Evolutionary conservation across 2,329 filamentous ascomycete genomes (phyloP).

Genomic region (Arthrobotrys musiformis): DNA sequence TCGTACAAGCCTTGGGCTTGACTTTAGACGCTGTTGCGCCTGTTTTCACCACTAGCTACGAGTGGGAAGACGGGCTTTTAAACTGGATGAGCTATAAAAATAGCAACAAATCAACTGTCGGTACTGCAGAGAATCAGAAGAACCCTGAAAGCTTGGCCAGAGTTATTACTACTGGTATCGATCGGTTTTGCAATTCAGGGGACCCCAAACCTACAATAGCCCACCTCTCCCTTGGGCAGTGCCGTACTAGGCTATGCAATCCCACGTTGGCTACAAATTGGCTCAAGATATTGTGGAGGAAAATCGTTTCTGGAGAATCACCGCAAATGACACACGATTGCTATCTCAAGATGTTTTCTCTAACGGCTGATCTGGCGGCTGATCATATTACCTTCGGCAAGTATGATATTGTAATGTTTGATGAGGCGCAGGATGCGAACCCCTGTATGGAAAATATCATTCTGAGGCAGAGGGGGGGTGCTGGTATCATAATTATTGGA

Average conservation of each 20-base stretch:
- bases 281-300: constrained; percentile 50
- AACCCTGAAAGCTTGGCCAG: constrained; percentile 45
- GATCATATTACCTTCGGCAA: constrained; percentile 55
- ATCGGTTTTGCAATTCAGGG: constrained; percentile 46
- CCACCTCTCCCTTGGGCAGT: constrained; percentile 34
- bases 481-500: constrained; percentile 56
- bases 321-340: constrained; percentile 56
- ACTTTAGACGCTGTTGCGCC: constrained; percentile 22
- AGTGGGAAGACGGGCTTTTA: constrained; percentile 21
- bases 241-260: constrained; percentile 52
- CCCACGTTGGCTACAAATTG: constrained; percentile 36
- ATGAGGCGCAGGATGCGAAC: constrained; percentile 58
- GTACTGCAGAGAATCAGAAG: constrained; percentile 27
- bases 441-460: constrained; percentile 57
- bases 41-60: constrained; percentile 40
- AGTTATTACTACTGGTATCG: constrained; percentile 40
- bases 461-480: constrained; percentile 54
- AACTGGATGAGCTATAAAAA: background rate
- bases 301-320: constrained; percentile 37
- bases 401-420: constrained; percentile 57
- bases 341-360: constrained; percentile 57
- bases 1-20: constrained; percentile 27
- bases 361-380: constrained; percentile 23
- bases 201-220: constrained; percentile 25
- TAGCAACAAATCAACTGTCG: constrained; percentile 6